Evolutionary conservation across 257 asterid species (phyloP), one percentile per base, ranked within the genome.

Genomic region (Salvia miltiorrhiza): DNA sequence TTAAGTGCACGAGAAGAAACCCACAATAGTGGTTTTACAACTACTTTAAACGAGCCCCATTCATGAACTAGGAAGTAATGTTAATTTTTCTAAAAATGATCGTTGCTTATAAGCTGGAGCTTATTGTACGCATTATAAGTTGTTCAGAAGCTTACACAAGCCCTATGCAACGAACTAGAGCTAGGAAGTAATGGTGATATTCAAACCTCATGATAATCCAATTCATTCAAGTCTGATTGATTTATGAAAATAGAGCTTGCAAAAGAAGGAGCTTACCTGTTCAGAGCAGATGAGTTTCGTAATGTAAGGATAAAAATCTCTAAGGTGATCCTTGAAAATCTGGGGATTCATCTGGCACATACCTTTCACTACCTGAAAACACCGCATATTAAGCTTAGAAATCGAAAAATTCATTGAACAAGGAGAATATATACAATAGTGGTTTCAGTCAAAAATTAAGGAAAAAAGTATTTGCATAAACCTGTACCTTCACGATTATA

Each of bases 261-360:
- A 54, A 40, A 37, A 10, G 45, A n/a, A 60, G 11, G 79, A 59
- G 65, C 33, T 73, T 85, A 93, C 99, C 99, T 90, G 99, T 80
- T 93, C 96, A 49, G 89, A 85, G 88, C 97, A 88, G 59, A 93
- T 83, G 14, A 93, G 99, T 82, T 85, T 90, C 5, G 99, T 85
- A 71, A 90, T 83, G 73, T 79, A 77, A 67, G 99, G 99, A 81
- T 88, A 93, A 2, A 30, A 30, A 30, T 30, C 35, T 30, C 35
- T 30, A 7, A 30, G 35, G 78, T 24, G 2, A 30, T 30, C 35
- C 35, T 30, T 30, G 35, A 30, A 30, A 30, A 30, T 30, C 35
- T 30, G 35, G 35, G 35, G 35, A 30, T 30, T 30, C 35, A 30
- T 30, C 35, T 30, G 7, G 35, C 35, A 30, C 35, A 30, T 30